Conservation (phyloP, 208 protist genomes). For the Crithidia thermophila region DNA sequence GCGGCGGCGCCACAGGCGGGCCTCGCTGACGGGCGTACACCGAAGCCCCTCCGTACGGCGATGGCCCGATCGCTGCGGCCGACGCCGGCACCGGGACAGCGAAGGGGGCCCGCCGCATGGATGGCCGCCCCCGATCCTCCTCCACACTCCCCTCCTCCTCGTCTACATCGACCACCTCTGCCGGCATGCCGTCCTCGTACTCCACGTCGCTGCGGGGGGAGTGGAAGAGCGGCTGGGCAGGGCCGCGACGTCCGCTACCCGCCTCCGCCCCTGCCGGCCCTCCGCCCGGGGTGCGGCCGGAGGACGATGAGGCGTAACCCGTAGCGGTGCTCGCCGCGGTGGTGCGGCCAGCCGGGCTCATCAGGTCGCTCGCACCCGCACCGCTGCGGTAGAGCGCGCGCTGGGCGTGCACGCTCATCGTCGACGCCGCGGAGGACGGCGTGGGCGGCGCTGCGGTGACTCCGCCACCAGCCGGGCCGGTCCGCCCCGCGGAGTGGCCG, state of each 20-base stretch:
- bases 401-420: conserved; percentile 4
- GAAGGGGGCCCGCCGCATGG: conserved; percentile 7
- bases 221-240: conserved; percentile 8
- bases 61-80: not conserved
- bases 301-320: not conserved
- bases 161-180: not conserved
- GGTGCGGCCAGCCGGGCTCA: conserved; percentile 6
- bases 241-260: not conserved
- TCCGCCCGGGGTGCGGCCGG: not conserved
- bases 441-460: not conserved
- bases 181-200: too few species aligned
- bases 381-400: conserved; percentile 14
- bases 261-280: not conserved
- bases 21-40: not conserved
- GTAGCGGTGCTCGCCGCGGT: not conserved
- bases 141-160: not conserved
- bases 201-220: not conserved
- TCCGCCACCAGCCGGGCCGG: not conserved
- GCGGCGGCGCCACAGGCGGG: not conserved
- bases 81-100: conserved; percentile 1
- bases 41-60: not conserved
- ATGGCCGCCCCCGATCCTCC: conserved; percentile 12
- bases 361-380: not conserved
- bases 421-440: not conserved
- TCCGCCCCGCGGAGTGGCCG: conserved; percentile 8